Evolutionary conservation across 2,329 filamentous ascomycete species (phyloP), one percentile per base, ranked within the genome.

Genomic region (Cercospora sp.): DNA sequence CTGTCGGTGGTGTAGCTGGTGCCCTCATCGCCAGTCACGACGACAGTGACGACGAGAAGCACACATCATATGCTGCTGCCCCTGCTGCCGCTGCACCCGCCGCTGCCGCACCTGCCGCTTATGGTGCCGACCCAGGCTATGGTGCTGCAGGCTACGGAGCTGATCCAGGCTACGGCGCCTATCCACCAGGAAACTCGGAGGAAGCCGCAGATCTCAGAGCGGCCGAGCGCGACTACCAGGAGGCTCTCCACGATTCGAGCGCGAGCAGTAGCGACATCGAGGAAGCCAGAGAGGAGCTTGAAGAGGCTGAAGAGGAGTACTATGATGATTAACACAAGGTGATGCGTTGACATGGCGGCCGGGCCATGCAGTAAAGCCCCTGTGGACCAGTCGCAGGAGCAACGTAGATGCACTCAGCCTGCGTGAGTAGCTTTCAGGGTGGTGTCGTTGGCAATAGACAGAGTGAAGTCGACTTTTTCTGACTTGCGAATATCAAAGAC

Each of bases 1-100:
- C 86, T 0, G 79, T 83, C 8, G 86, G 86, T 69, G 85, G 82
- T 53, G 75, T 87, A 36, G 88, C 85, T 10, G 88, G 87, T 58
- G 88, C 86, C 3, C 74, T 88, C 40, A 77, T 89, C 66, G 84
- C 83, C 18, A 12, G 36, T 67, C 66, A 70, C 63, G 64, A 60
- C 16, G 69, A 71, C 64, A 64, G 59, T 30, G 70, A 72, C 40
- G 65, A 71, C 23, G 69, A 63, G 48, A 57, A 70, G 53, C 36
- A 42, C 36, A 30, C 26, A 6, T 33, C 26, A 12, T 58, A 58
- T 58, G 53, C 53, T 12, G 53, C 53, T 18, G 53, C 48, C 13
- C 48, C 48, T 28, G 48, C 48, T 20, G 60, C 60, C 20, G 67
- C 64, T n/a, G 60, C 69, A 20, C 65, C 70, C 9, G 26, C 67